Conservation (phyloP, 441 rosid genomes). For the Euphorbia corollata region DNA sequence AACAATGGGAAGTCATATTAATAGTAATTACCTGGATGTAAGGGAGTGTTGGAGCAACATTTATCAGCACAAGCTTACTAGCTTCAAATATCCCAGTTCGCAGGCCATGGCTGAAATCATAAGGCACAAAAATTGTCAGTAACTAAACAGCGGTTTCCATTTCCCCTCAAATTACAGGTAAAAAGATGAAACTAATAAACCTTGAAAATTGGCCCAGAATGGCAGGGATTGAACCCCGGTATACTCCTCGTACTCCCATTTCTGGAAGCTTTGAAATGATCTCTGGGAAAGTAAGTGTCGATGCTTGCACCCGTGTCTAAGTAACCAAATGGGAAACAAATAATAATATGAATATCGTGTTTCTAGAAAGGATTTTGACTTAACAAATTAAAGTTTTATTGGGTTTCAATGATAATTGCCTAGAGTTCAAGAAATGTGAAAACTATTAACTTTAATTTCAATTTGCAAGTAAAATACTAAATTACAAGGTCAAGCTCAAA, state of each 20-base stretch:
- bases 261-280: conserved; percentile 89
- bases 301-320: conserved; percentile 96
- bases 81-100: conserved; percentile 94
- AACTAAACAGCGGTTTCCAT: conserved; percentile 7
- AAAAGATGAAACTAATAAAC: conserved; percentile 28
- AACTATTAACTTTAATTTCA: neutral
- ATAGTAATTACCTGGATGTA: conserved; percentile 60
- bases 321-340: conserved; percentile 13
- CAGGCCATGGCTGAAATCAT: conserved; percentile 72
- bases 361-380: neutral
- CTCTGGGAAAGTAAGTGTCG: conserved; percentile 68
- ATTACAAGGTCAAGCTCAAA: neutral
- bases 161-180: conserved; percentile 7
- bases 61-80: conserved; percentile 69
- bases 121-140: conserved; percentile 17
- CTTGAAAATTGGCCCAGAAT: conserved; percentile 94
- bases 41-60: conserved; percentile 82
- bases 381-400: neutral
- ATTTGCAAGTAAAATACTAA: neutral
- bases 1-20: neutral
- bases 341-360: conserved; percentile 7
- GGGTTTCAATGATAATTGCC: neutral
- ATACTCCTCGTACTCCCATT: conserved; percentile 75
- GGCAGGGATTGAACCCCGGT: conserved; percentile 91
- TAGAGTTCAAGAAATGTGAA: neutral